These are phyloP conservation scores for Nakaseomyces sp. DNA, from an alignment of 1,139 yeast genomes.

Conservation along the genomic window DNA sequence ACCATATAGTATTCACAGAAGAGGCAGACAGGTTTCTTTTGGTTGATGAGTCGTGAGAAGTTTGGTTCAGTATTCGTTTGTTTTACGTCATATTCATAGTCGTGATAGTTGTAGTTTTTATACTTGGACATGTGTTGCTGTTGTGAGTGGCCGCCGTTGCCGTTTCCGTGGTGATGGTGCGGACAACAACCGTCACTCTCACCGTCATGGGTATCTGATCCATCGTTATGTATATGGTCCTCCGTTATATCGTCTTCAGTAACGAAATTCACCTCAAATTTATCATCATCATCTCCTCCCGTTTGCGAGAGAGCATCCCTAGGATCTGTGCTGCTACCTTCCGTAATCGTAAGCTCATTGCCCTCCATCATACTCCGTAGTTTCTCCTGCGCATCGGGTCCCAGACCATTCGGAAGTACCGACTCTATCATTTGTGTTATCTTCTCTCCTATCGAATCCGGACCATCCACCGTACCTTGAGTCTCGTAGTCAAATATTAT, in stretches of 20 bases:
- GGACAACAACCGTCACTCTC: conserved; percentile 13
- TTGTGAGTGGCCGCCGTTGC: background rate
- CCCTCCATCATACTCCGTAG: conserved; percentile 24
- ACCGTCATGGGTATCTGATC: background rate
- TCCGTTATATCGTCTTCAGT: conserved; percentile 3
- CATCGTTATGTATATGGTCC: conserved; percentile 6
- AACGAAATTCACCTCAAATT: conserved; percentile 4
- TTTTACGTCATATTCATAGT: conserved; percentile 15
- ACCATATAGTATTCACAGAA: conserved; percentile 55
- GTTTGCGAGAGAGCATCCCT: background rate
- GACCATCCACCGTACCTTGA: conserved; percentile 21
- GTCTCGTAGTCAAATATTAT: conserved; percentile 29
- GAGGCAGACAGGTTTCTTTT: conserved; percentile 36
- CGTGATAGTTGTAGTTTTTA: conserved; percentile 17
- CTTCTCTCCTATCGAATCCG: conserved; percentile 26
- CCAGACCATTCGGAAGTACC: conserved; percentile 25
- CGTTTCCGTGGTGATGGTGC: conserved; percentile 11
- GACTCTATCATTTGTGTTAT: conserved; percentile 28
- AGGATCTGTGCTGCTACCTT: conserved; percentile 7
- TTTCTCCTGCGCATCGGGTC: conserved; percentile 20
- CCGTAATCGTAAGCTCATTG: conserved; percentile 19
- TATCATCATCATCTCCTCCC: conserved; percentile 4
- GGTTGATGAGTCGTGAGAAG: conserved; percentile 21
- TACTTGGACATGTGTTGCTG: conserved; percentile 9
- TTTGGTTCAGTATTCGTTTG: conserved; percentile 18